Conservation (phyloP, 352 stramenopile species). For the Globisporangium abappressorium region DNA sequence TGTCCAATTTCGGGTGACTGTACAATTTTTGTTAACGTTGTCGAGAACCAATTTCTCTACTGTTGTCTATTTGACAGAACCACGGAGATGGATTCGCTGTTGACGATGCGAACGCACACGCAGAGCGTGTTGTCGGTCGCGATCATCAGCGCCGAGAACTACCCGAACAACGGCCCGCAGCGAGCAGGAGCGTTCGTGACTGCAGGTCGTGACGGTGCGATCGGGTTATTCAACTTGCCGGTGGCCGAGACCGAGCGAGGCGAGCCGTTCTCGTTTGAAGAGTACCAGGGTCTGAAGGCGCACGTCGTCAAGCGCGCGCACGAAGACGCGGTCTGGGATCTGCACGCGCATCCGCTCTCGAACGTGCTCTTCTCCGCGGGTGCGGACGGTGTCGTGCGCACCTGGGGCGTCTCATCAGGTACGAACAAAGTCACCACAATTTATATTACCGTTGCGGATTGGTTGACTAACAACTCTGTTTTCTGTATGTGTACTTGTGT, state of each 20-base stretch:
- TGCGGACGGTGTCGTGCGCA: slow-evolving; percentile 73
- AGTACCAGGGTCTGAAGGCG: slow-evolving; percentile 70
- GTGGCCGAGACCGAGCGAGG: slow-evolving; percentile 53
- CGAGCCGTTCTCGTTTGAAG: slow-evolving; percentile 65
- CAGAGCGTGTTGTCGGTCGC: slow-evolving; percentile 74
- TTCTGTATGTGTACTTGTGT: not conserved
- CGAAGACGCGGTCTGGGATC: slow-evolving; percentile 79
- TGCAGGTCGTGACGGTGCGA: slow-evolving; percentile 69
- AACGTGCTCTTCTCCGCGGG: slow-evolving; percentile 83
- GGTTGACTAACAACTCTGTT: not conserved
- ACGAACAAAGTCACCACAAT: not conserved
- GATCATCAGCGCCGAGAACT: slow-evolving; percentile 76
- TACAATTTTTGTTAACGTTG: not conserved
- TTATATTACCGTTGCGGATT: not conserved
- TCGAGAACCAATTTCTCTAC: not conserved
- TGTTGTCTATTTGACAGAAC: slow-evolving; percentile 26
- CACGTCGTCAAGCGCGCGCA: slow-evolving; percentile 73
- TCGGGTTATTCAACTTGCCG: slow-evolving; percentile 67
- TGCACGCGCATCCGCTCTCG: slow-evolving; percentile 77
- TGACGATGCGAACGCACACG: slow-evolving; percentile 72
- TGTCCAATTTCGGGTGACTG: not conserved
- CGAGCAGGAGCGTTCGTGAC: slow-evolving; percentile 64
- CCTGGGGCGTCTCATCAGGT: slow-evolving; percentile 78
- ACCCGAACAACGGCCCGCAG: slow-evolving; percentile 44
- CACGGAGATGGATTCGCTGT: slow-evolving; percentile 71